Conservation (phyloP, 208 protist species). For the Acanthamoeba royreba region DNA sequence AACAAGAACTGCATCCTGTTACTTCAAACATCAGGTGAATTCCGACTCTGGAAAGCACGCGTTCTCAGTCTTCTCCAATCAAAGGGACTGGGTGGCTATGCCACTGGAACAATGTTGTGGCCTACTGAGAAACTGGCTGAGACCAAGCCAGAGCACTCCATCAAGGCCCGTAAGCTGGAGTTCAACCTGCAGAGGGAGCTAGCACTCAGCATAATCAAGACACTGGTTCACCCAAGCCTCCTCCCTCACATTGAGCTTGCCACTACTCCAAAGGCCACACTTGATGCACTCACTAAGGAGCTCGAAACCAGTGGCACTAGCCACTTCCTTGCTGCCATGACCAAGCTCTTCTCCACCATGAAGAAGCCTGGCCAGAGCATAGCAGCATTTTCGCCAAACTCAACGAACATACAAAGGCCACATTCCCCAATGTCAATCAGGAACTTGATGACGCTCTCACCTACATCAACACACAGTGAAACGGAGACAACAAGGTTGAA, state of each 20-base stretch:
- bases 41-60: not conserved
- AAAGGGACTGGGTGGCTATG: not conserved
- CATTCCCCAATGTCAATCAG: not conserved
- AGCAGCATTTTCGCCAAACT: not conserved
- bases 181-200: not conserved
- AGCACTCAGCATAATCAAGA: not conserved
- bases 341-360: not conserved
- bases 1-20: not conserved
- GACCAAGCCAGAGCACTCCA: not conserved
- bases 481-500: not conserved
- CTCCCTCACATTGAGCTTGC: not conserved
- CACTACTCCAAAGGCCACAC: not conserved
- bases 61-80: not conserved
- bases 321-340: not conserved
- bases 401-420: not conserved
- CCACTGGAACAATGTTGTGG: not conserved
- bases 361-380: not conserved
- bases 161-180: not conserved
- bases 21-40: not conserved
- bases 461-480: not conserved
- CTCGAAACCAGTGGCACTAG: not conserved
- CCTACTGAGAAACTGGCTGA: not conserved
- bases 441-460: not conserved
- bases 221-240: not conserved
- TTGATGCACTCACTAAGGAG: not conserved